Conservation (phyloP, 139 green algal species). For the Gonium pectorale region DNA sequence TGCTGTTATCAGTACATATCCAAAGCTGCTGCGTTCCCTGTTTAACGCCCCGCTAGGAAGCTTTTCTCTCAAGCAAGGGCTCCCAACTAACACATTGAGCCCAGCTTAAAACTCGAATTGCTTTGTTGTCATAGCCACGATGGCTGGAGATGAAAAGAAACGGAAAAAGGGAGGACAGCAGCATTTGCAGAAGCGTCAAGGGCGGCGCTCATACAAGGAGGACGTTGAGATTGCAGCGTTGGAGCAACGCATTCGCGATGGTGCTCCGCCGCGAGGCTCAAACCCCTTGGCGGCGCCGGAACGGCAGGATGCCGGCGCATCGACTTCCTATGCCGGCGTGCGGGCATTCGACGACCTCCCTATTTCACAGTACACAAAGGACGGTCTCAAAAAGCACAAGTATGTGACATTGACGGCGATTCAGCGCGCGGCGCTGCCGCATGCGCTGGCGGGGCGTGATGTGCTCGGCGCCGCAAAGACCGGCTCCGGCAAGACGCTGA, state of each 20-base stretch:
- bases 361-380: constrained; percentile 57
- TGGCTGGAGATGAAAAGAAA: constrained; percentile 15
- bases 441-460: constrained; percentile 92
- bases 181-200: constrained; percentile 30
- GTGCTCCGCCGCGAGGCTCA: constrained; percentile 61
- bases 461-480: constrained; percentile 98
- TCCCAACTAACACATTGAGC: too few species aligned
- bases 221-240: constrained; percentile 53
- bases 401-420: constrained; percentile 91
- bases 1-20: background rate
- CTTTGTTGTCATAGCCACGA: background rate
- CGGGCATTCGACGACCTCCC: constrained; percentile 68
- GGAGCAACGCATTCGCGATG: constrained; percentile 38
- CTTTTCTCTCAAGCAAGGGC: too few species aligned
- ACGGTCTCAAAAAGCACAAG: constrained; percentile 68
- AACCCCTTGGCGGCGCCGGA: constrained; percentile 57
- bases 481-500: constrained; percentile 96
- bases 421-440: constrained; percentile 92
- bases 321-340: constrained; percentile 53
- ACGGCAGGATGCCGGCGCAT: constrained; percentile 20
- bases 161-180: background rate
- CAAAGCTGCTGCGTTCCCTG: too few species aligned
- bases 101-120: too few species aligned
- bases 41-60: too few species aligned
- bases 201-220: constrained; percentile 43